Evolutionary conservation across 2,329 filamentous ascomycete species (phyloP).

Genomic region (Xylariaceae sp.): DNA sequence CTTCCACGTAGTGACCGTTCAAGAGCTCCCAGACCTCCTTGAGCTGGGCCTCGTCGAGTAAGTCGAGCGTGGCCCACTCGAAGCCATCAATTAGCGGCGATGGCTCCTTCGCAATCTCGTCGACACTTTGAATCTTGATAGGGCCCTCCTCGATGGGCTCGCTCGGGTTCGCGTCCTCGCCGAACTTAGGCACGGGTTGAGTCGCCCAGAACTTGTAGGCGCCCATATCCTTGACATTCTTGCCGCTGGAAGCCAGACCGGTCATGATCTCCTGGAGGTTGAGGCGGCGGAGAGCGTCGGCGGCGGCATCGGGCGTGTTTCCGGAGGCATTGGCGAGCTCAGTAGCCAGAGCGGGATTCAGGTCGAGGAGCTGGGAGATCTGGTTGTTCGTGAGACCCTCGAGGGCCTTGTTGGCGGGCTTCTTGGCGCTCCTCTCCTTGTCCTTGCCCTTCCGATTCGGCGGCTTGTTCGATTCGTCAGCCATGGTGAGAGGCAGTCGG

Average conservation of each 20-base stretch:
- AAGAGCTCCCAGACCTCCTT: constrained; percentile 89
- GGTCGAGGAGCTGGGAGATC: constrained; percentile 60
- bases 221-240: constrained; percentile 93
- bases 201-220: constrained; percentile 99
- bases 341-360: constrained; percentile 67
- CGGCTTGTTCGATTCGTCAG: constrained; percentile 56
- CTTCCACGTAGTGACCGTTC: constrained; percentile 93
- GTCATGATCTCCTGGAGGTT: constrained; percentile 69
- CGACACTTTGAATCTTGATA: constrained; percentile 72
- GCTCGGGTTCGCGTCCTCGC: constrained; percentile 47
- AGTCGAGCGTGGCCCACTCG: constrained; percentile 89
- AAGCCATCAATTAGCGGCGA: constrained; percentile 73
- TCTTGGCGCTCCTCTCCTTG: constrained; percentile 47
- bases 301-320: constrained; percentile 33
- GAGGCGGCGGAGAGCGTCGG: constrained; percentile 55
- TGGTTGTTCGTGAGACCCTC: constrained; percentile 51
- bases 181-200: constrained; percentile 87
- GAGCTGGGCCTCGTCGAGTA: constrained; percentile 70
- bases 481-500: constrained; percentile 23
- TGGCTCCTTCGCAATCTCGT: constrained; percentile 73
- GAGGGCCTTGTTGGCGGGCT: constrained; percentile 44
- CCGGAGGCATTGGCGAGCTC: constrained; percentile 43
- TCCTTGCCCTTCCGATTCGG: constrained; percentile 42
- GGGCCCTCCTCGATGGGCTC: constrained; percentile 67
- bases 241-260: constrained; percentile 68